Evolutionary conservation across 2,329 filamentous ascomycete genomes (phyloP).

Genomic region (Akanthomyces lecanii): DNA sequence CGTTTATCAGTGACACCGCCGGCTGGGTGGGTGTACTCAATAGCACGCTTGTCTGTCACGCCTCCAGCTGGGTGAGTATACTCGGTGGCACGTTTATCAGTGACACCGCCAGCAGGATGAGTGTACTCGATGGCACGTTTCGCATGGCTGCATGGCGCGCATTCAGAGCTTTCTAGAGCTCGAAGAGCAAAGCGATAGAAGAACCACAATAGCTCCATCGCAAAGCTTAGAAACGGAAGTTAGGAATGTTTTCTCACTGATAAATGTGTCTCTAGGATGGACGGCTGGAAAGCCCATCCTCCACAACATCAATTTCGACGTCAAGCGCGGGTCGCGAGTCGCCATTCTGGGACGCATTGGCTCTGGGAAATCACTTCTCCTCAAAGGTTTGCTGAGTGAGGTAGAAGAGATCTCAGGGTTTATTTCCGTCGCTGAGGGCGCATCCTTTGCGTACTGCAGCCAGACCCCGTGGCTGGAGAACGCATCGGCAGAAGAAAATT

Average conservation of each 20-base stretch:
- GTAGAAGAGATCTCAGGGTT: neutral
- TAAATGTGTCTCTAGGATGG: conserved; percentile 1
- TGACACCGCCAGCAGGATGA: neutral
- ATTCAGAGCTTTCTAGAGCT: conserved; percentile 2
- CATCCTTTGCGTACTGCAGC: conserved; percentile 4
- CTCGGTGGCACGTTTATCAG: neutral
- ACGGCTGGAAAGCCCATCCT: neutral
- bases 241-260: neutral
- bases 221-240: neutral
- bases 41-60: neutral
- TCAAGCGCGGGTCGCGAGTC: conserved; percentile 4
- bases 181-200: neutral
- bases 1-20: neutral
- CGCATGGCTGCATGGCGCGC: conserved; percentile 6
- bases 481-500: conserved; percentile 6
- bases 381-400: neutral
- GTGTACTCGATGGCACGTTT: neutral
- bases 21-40: neutral
- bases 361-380: neutral
- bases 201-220: neutral
- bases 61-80: neutral
- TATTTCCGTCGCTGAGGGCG: neutral
- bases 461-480: conserved; percentile 10
- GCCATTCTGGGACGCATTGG: neutral
- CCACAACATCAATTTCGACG: neutral